Base-by-base conservation (phyloP, 2,329 filamentous ascomycete species). In the Sporothrix variecibatus region DNA sequence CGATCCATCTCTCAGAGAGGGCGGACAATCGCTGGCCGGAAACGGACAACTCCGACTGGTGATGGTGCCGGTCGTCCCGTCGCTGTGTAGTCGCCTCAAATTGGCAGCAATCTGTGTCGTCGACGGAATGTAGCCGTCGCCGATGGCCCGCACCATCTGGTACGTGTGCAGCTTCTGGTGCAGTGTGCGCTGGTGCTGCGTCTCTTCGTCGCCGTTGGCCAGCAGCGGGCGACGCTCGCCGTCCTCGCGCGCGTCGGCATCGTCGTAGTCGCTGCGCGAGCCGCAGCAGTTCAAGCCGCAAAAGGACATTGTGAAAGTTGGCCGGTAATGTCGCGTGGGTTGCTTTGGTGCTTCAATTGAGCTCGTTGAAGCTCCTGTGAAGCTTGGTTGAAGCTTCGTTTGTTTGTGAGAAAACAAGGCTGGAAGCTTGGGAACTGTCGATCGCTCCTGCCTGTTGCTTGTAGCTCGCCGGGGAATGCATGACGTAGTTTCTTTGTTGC, bases 101-200 rank as follows among this genome's bases (percentile, higher is more conserved):
- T 97, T 94, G 80, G 91, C 85, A 78, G 96, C 92, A 77, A 88
- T 80, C 81, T 98, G 95, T 78, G 96, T 92, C 12, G 93, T 98
- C 6, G 94, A 96, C 65, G 95, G 95, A 92, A 98, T 95, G 82
- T 91, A 98, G 6, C 95, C 95, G 79, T 93, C 89, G 1, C 89
- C 89, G 11, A 98, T 82, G 72, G 95, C 95, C 72, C 93, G 89
- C 38, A 94, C 81, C 92, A 97, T 97, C 85, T 97, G 94, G 81
- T 97, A 98, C 34, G 92, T 92, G 83, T 97, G 95, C 75, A 98
- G 88, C 86, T 97, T 98, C 82, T 95, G 91, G 80, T 95, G 93
- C 74, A 97, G 87, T 78, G 90, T 87, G 67, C 90, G 87, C 86
- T 97, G 93, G 72, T 95, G 85, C 43, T 86, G 84, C 0, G 95